Evolutionary conservation across 2,329 filamentous ascomycete species (phyloP), one percentile per base, ranked within the genome.

Genomic region (Calonectria pseudoreteaudii): DNA sequence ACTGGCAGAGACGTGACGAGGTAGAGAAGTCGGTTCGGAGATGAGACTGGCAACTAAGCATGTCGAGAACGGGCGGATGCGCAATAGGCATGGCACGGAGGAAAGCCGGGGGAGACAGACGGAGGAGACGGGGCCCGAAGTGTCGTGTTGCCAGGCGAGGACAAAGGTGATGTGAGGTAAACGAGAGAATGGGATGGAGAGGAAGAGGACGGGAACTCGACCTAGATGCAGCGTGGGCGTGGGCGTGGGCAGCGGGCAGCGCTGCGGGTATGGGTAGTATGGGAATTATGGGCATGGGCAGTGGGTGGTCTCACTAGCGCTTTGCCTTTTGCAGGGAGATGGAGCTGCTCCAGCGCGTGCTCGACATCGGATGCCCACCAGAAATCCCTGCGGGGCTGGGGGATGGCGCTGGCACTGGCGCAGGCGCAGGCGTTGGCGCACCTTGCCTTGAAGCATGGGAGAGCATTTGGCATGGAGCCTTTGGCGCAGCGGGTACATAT

Each of bases 101-200:
- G 66, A 72, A 58, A 68, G 68, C 72, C 70, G 74, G 64, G 72
- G 71, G 28, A 64, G 34, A 65, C 26, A 49, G 58, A 44, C 72
- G 67, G 73, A 71, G 66, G 74, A 50, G 60, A 52, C 62, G 38
- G 66, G 34, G 77, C 70, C 68, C 71, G 52, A 65, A 64, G 74
- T 77, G 74, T 74, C 76, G 81, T 84, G 80, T 78, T 78, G 80
- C 75, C 81, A 78, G 80, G 77, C 81, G 77, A 77, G 80, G 38
- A 49, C 28, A 34, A 26, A 74, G 77, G 68, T 74, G 72, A 56
- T 62, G 44, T 60, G 70, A 72, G 73, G 71, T 62, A 78, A 53
- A 75, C 71, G 72, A 74, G 72, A 73, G 68, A 50, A 69, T 62
- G 67, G 47, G 60, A 62, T 34, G 65, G 65, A 62, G 64, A 71